Conservation (phyloP, 768 basidiomycete species). For the Lactifluus volemus region DNA sequence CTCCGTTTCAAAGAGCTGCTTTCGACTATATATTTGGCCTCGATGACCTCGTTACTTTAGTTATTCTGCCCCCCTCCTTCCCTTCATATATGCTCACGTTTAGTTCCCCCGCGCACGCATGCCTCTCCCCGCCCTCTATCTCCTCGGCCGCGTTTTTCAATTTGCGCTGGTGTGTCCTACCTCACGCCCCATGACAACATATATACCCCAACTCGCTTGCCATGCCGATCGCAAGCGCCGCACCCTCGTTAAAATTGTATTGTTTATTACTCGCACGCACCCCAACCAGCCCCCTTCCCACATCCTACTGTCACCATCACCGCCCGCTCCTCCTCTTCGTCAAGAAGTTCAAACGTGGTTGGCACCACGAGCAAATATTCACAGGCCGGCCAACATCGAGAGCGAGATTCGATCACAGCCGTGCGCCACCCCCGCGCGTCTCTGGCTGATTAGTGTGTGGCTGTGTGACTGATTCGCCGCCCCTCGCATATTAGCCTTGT, state of each 20-base stretch:
- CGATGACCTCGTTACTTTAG: slow-evolving; percentile 4
- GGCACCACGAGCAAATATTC: background rate
- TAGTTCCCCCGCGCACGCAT: background rate
- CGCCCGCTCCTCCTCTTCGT: background rate
- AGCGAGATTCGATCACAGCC: background rate
- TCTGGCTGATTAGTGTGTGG: background rate
- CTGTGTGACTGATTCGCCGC: background rate
- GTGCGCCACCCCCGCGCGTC: background rate
- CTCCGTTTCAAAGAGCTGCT: slow-evolving; percentile 5
- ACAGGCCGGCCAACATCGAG: background rate
- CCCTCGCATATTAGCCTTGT: background rate
- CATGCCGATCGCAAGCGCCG: slow-evolving; percentile 7
- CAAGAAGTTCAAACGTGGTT: background rate
- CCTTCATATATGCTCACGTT: background rate
- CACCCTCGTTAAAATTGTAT: slow-evolving; percentile 17
- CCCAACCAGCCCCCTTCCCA: background rate
- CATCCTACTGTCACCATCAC: background rate
- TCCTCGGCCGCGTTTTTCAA: background rate
- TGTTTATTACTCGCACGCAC: slow-evolving; percentile 11
- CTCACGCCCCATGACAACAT: slow-evolving; percentile 9
- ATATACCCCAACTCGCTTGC: slow-evolving; percentile 19
- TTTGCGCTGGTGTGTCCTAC: background rate
- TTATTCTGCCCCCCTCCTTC: background rate
- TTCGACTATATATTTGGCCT: slow-evolving; percentile 5
- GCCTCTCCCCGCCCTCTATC: background rate